Percentiles rank a stretch among this genome's conserved stretches.
phyloP scores from a whole-genome alignment of 305 asterid species.

The Fraxinus sp. region DNA sequence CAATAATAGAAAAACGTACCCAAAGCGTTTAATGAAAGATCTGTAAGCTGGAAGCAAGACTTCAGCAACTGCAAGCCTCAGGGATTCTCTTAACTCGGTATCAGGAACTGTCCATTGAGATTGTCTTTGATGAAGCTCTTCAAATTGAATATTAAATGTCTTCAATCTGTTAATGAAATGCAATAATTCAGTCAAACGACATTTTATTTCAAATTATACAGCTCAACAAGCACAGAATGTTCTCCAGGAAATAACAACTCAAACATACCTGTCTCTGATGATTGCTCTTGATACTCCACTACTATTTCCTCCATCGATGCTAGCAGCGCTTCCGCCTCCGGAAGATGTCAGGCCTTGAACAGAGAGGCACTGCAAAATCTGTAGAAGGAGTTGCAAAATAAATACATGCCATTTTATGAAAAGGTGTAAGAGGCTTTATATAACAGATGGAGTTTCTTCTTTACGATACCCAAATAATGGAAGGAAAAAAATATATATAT shows the following conservation, averaged over 20 bases:
- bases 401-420: not conserved
- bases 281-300: conserved; percentile 87
- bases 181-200: conserved; percentile 16
- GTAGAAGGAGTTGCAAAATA: conserved; percentile 23
- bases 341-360: conserved; percentile 83
- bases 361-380: conserved; percentile 85
- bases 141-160: conserved; percentile 85
- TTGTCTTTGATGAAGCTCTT: conserved; percentile 98
- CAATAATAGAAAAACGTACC: conserved; percentile 40
- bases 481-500: too few relatives aligned
- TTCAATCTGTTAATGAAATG: conserved; percentile 53
- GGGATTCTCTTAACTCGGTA: conserved; percentile 84
- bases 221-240: conserved; percentile 10
- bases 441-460: not conserved
- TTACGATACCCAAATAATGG: not conserved
- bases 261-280: conserved; percentile 73
- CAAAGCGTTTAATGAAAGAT: conserved; percentile 85
- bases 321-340: conserved; percentile 68
- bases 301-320: conserved; percentile 76
- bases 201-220: not conserved
- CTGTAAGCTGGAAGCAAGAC: conserved; percentile 92
- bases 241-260: conserved; percentile 18
- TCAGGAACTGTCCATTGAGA: conserved; percentile 99
- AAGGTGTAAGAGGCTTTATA: not conserved
- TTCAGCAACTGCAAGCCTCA: conserved; percentile 98